Base-by-base conservation (phyloP, 805 yeast genomes). In the Wickerhamomyces alni region DNA sequence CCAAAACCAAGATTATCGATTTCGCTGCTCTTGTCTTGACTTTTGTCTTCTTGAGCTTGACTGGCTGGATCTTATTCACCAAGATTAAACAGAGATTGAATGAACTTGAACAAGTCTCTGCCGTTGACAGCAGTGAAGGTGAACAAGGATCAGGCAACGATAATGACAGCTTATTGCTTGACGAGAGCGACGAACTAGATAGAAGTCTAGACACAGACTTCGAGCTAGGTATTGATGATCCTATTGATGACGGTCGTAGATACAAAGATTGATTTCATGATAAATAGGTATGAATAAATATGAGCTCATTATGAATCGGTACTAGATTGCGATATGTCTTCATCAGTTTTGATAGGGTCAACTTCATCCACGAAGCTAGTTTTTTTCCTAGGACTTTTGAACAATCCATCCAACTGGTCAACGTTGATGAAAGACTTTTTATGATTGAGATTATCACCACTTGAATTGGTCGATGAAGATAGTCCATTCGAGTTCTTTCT, bases 61-160 rank as follows among this genome's bases (percentile, higher is more conserved):
- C 91, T 0, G 80, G 93, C 1, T 80, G 76, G 65, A 41, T 86
- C 10, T 70, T 89, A 8, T 88, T 86, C 60, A 58, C 62, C 33
- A 76, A 75, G 43, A 74, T 78, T 1, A 61, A 52, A 31, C 50
- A 58, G 34, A 61, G 63, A 48, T 52, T 66, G 17, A 34, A 43
- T 30, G 65, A 64, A 42, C 28, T 66, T 21, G 61, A 58, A 26
- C 13, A 26, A 8, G 28, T n/a, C 12, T 11, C 28, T 26, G 13
- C 5, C 12, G 15, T 26, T 11, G n/a, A 24, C 26, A 15, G 8
- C 30, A 10, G 9, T 15, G 31, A 28, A 12, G 7, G 9, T 9
- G 31, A 28, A n/a, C 18, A n/a, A 7, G 17, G 11, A 9, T 17
- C 31, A 7, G 18, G 17, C 5, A 28, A 8, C 17, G 9, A 12